Base-by-base conservation (phyloP, 345 rosid genomes). In the Lagerstroemia speciosa region DNA sequence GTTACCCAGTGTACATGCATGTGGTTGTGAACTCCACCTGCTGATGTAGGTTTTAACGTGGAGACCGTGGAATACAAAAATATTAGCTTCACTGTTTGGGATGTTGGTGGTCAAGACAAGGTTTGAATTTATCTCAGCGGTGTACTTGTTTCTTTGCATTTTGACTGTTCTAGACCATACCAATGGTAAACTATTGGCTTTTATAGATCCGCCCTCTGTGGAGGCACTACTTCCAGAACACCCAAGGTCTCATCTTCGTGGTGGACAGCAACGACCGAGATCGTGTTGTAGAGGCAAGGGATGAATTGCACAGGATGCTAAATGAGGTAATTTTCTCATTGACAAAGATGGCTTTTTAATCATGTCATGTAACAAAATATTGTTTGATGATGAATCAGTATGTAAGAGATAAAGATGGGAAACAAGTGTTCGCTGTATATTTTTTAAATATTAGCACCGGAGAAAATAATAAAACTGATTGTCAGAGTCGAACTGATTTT, bases 1-100 rank as follows among this genome's bases (percentile, higher is more conserved):
- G 8, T n/a, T n/a, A 22, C 8, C 29, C 29, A 58, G 63, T 27
- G 14, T 30, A 58, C 12, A 58, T 27, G 15, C 12, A 3, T 27
- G 33, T 15, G 12, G 33, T 29, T 58, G 0, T 27, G 20, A 58
- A 12, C 63, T 27, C 34, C 63, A 30, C 34, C 63, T 30, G 63
- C 19, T 37, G 37, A 9, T 43, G 40, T 80, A 91, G 97, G 97
- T 62, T 87, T 91, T 77, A 89, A 91, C 72, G 96, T 89, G 81
- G 96, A 89, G 79, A 91, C 93, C 0, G 91, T 91, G 69, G 96
- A 89, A 67, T 89, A 89, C 79, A 91, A 89, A 69, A 89, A 91
- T 85, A 89, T 91, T 75, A 89, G 91, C 82, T 91, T 91, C 83
- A 91, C 97, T 0, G 97, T 91, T 58, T 91, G 93, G 96, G 97